Base-by-base conservation (phyloP, 768 basidiomycete genomes). In the Tricholoma saponaceum region DNA sequence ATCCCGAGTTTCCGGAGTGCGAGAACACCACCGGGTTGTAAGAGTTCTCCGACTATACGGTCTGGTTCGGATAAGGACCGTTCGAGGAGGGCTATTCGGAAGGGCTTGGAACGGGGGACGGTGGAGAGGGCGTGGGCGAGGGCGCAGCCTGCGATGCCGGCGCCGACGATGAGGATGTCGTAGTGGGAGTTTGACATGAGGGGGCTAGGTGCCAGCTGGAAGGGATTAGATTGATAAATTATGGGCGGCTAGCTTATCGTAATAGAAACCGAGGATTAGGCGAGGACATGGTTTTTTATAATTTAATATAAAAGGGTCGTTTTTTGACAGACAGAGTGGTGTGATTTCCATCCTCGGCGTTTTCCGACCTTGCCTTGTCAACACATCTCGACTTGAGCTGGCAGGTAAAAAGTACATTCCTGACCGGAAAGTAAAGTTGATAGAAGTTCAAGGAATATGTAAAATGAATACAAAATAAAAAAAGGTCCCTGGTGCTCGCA, bases 51-150 rank as follows among this genome's bases (percentile, higher is more conserved):
- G 18, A 51, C 50, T 63, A 99, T 98, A 16, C 97, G 83, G 78
- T 98, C 94, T 0, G 97, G 97, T 69, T 93, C 90, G 0, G 88
- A 80, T 3, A 98, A 80, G 13, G 95, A 96, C 10, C 96, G 86
- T 72, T 99, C 97, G 55, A 99, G 77, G 0, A 98, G 75, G 16
- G 88, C 88, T 62, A 98, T 86, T 20, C 85, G 82, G 18, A 94
- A 81, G 13, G 88, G 88, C 54, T 75, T 74, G 18, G 70, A 51
- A 41, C 83, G 77, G 2, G 80, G 76, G 9, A 82, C 65, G 1
- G 80, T 77, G 4, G 92, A 85, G 41, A 99, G 87, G 0, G 89
- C 88, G 68, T 92, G 86, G 4, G 41, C 41, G 20, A 43, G 14
- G 2, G 41, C 41, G 18, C 41, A 43, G 18, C 41, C 41, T 43